Conservation (phyloP, 345 rosid species). For the Salix dunnii region DNA sequence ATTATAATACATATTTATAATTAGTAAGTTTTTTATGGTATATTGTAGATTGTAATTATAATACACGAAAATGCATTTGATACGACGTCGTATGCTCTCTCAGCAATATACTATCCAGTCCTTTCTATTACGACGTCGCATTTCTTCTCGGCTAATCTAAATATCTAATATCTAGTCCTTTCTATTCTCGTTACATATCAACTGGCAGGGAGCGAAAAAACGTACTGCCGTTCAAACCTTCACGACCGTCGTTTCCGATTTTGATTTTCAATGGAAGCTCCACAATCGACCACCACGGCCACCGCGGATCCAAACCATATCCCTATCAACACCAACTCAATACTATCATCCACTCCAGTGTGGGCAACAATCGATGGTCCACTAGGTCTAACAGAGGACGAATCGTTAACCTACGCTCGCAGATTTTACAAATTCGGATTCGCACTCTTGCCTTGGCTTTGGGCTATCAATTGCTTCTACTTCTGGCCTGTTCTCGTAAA, state of each 20-base stretch:
- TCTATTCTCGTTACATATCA: not conserved
- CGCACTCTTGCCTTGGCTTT: slow-evolving; percentile 86
- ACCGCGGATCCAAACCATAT: slow-evolving; percentile 24
- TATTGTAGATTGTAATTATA: too few relatives aligned
- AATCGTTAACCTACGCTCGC: slow-evolving; percentile 75
- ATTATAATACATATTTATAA: too few relatives aligned
- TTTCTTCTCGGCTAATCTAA: too few relatives aligned
- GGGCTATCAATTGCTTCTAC: slow-evolving; percentile 98
- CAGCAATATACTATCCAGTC: too few relatives aligned
- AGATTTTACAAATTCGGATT: slow-evolving; percentile 83
- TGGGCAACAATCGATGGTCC: slow-evolving; percentile 96
- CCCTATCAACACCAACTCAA: slow-evolving; percentile 22
- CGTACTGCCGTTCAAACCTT: not conserved
- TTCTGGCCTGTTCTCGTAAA: slow-evolving; percentile 98
- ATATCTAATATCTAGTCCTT: not conserved
- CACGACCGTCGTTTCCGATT: not conserved
- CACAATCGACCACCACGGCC: slow-evolving; percentile 25
- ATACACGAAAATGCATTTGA: too few relatives aligned
- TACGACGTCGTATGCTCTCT: too few relatives aligned
- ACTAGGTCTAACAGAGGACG: slow-evolving; percentile 80
- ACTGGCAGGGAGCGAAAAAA: not conserved
- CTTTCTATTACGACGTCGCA: not conserved
- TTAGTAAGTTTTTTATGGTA: too few relatives aligned
- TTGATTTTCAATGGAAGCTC: slow-evolving; percentile 49
- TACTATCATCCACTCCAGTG: slow-evolving; percentile 47